Base-by-base conservation (phyloP, 108 stramenopile genomes). In the Asterionellopsis glacialis region DNA sequence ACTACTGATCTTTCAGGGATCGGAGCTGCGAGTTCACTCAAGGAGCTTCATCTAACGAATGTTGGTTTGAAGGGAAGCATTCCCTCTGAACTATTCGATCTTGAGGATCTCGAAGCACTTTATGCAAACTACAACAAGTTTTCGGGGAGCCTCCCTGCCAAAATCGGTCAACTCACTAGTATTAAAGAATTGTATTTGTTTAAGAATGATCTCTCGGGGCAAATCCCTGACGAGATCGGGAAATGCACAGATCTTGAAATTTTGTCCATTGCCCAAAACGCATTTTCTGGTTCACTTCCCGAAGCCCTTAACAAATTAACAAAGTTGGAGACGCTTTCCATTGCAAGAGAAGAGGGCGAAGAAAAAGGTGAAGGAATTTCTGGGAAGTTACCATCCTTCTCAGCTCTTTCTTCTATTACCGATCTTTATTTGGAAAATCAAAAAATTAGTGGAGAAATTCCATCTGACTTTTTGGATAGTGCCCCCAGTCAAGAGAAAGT, bases 31-130 rank as follows among this genome's bases (percentile, higher is more conserved):
- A 22, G 39, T 14, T 79, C 73, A 24, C 68, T 90, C 57, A 68
- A 71, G 43, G 61, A 50, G 11, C 55, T 90, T 41, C 81, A 87
- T 59, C 16, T 87, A 24, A 64, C 79, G 0, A 70, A 70, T 50
- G 65, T 81, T 47, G 59, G 68, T 16, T 54, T 87, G 40, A 59
- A 51, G 21, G 81, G 83, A 39, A 23, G 60, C n/a, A 65, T 90
- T 40, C 88, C 91, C n/a, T 13, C 59, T 1, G 74, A 74, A 15
- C 38, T 90, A 15, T 50, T 64, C 15, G 21, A 67, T 16, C 50
- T 88, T 25, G 41, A 59, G 16, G 77, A 80, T n/a, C 61, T 94
- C 23, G 82, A 79, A 48, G 54, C 38, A 12, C 53, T 94, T n/a
- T 69, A 65, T 22, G 65, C 74, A 24, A 76, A 73, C 42, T 55